Conservation (phyloP, 805 yeast species). For the Blastobotrys robertii region DNA sequence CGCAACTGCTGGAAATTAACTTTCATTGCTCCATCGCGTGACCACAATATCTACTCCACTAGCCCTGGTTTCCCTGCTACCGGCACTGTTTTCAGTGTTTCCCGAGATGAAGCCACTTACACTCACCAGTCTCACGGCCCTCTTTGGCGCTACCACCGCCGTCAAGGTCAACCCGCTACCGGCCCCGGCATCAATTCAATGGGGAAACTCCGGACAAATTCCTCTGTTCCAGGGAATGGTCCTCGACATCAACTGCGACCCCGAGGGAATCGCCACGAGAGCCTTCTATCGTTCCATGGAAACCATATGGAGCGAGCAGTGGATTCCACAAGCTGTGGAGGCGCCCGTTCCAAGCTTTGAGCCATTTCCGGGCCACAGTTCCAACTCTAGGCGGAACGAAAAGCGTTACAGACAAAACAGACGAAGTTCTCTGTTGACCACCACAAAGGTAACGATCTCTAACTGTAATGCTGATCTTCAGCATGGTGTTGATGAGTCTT, state of each 20-base stretch:
- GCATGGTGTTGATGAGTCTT: slow-evolving; percentile 33
- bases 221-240: slow-evolving; percentile 5
- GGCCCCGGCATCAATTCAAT: slow-evolving; percentile 11
- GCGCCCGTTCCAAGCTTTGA: slow-evolving; percentile 20
- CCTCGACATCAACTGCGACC: slow-evolving; percentile 3
- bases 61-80: too few species aligned
- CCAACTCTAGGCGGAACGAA: neutral
- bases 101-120: too few species aligned
- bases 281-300: slow-evolving; percentile 23
- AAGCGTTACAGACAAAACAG: neutral
- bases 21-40: too few species aligned
- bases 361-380: slow-evolving; percentile 13
- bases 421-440: neutral
- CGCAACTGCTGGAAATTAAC: too few species aligned
- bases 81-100: too few species aligned
- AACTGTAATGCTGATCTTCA: slow-evolving; percentile 27
- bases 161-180: slow-evolving; percentile 17
- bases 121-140: too few species aligned
- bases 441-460: slow-evolving; percentile 14
- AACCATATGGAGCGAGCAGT: slow-evolving; percentile 21
- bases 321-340: slow-evolving; percentile 28
- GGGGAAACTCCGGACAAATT: slow-evolving; percentile 12
- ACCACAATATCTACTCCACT: too few species aligned
- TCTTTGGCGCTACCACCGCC: neutral
- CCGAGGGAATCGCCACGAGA: slow-evolving; percentile 13